Evolutionary conservation across 257 asterid genomes (phyloP), one percentile per base, ranked within the genome.

Genomic region (Datura wrightii): DNA sequence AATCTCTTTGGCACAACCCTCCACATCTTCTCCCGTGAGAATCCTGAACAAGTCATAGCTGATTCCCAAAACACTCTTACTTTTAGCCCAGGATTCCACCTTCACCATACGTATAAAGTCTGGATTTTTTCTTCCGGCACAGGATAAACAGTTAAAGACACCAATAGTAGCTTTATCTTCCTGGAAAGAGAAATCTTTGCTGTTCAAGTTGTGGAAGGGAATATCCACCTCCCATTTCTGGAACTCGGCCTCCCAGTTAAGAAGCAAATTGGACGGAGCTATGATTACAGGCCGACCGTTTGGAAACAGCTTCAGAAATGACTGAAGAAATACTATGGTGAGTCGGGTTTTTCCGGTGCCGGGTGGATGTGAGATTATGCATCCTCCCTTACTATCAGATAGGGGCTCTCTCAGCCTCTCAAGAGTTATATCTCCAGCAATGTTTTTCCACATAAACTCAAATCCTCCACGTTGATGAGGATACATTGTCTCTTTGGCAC

Each of bases 341-440:
- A 94, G 90, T 11, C 91, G 90, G 69, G 95, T 91, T 86, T 95
- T 93, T 78, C 98, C 98, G 0, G 98, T 94, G 24, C 98, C 97
- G 15, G 97, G 98, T 4, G 94, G 96, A 71, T 95, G 98, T 3
- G 96, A 94, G 58, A 95, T 92, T 50, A 95, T 92, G 91, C 97
- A 93, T 83, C 98, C 97, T 5, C 89, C 84, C n/a, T n/a, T n/a
- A n/a, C n/a, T n/a, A n/a, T n/a, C n/a, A n/a, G n/a, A n/a, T n/a
- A n/a, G n/a, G n/a, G n/a, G n/a, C n/a, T n/a, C n/a, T n/a, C n/a
- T n/a, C n/a, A n/a, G n/a, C n/a, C n/a, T n/a, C n/a, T n/a, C n/a
- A n/a, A n/a, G n/a, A n/a, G n/a, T n/a, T n/a, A n/a, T n/a, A n/a
- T n/a, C n/a, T n/a, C n/a, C n/a, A n/a, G n/a, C n/a, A n/a, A n/a